Conservation (phyloP, 768 basidiomycete genomes). For the Xerocomellus dryophilus region DNA sequence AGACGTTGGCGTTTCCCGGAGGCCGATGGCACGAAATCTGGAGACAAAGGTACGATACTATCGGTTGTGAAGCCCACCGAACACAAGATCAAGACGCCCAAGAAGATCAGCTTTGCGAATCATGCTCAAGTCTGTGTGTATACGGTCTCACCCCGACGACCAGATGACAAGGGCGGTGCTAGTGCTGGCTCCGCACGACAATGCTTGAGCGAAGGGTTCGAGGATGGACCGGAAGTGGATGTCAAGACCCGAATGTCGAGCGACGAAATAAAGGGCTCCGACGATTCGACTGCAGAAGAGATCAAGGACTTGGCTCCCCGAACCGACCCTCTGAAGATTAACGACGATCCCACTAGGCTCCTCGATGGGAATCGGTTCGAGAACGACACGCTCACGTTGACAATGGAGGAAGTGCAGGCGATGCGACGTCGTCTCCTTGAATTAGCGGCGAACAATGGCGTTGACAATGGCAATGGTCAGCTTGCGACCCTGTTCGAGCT, state of each 20-base stretch:
- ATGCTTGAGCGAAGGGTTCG: background rate
- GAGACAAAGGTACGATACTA: background rate
- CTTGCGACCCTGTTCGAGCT: constrained; percentile 21
- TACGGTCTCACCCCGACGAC: constrained; percentile 9
- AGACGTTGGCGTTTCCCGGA: constrained; percentile 14
- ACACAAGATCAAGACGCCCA: constrained; percentile 20
- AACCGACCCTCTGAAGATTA: background rate
- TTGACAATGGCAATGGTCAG: constrained; percentile 2
- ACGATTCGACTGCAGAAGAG: background rate
- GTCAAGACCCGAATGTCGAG: background rate
- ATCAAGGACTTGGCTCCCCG: background rate
- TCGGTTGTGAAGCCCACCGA: constrained; percentile 8
- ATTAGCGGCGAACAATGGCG: background rate
- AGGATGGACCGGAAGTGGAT: background rate
- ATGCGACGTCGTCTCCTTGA: constrained; percentile 16
- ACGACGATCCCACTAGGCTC: background rate
- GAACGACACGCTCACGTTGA: constrained; percentile 16
- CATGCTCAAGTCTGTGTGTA: constrained; percentile 24
- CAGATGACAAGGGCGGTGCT: background rate
- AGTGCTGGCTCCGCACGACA: background rate
- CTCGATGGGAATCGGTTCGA: background rate
- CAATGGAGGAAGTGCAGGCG: constrained; percentile 14
- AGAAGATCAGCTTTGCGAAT: constrained; percentile 26
- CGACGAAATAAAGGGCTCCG: background rate
- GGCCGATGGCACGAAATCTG: background rate